Conservation (phyloP, 495 filamentous ascomycete species). For the Bacidia gigantensis region DNA sequence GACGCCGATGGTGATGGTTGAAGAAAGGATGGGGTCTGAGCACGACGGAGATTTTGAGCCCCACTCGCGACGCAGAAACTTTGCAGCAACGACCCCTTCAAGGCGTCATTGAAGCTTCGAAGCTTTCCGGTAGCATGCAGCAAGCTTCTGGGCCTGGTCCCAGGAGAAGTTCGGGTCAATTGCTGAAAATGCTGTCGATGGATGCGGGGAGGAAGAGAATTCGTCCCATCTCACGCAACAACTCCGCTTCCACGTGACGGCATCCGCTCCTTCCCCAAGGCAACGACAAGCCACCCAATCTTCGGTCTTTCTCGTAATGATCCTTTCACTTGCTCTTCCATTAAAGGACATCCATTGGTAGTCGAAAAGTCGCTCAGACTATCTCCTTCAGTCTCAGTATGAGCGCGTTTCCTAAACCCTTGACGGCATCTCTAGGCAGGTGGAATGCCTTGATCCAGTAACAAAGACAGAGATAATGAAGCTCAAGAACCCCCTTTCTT, state of each 20-base stretch:
- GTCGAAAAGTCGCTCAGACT: too few relatives aligned
- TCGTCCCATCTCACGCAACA: too few relatives aligned
- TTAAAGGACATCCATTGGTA: too few relatives aligned
- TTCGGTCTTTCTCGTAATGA: too few relatives aligned
- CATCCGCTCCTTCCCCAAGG: background rate
- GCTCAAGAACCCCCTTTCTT: slow-evolving; percentile 41
- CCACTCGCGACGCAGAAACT: background rate
- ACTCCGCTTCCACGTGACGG: background rate
- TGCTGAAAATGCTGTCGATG: background rate
- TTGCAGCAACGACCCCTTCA: background rate
- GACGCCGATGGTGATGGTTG: background rate
- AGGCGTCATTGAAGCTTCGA: background rate
- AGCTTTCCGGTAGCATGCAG: too few relatives aligned
- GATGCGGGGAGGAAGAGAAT: background rate
- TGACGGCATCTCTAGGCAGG: too few relatives aligned
- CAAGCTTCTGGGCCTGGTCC: background rate
- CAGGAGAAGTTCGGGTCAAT: background rate
- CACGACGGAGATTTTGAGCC: background rate
- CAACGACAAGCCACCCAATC: background rate
- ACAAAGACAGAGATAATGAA: slow-evolving; percentile 13
- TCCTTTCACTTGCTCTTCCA: too few relatives aligned
- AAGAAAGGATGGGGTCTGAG: background rate
- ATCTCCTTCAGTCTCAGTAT: too few relatives aligned
- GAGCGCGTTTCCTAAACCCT: too few relatives aligned
- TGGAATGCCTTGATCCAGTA: background rate